Evolutionary conservation across 2,329 filamentous ascomycete species (phyloP).

Genomic region (Gaeumannomyces sp.): DNA sequence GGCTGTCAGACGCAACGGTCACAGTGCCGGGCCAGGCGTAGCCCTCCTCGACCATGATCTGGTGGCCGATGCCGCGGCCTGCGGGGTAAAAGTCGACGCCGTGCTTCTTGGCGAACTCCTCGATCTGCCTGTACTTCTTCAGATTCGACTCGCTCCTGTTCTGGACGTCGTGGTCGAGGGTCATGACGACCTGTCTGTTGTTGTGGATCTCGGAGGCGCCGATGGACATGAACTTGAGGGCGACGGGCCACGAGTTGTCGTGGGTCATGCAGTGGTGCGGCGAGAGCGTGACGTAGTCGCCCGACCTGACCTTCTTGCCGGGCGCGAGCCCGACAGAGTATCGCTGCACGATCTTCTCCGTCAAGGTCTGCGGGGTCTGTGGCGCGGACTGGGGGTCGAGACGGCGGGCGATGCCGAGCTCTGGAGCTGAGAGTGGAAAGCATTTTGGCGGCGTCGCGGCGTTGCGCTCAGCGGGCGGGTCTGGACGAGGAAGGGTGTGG

Average conservation of each 20-base stretch:
- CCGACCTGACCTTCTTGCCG: slow-evolving; percentile 68
- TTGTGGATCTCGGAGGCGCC: slow-evolving; percentile 70
- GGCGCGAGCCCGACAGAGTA: slow-evolving; percentile 70
- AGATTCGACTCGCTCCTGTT: slow-evolving; percentile 74
- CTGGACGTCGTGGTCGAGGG: slow-evolving; percentile 83
- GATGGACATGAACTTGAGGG: slow-evolving; percentile 74
- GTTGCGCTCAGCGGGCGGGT: slow-evolving; percentile 5
- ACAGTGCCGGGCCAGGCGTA: slow-evolving; percentile 78
- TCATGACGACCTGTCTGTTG: slow-evolving; percentile 70
- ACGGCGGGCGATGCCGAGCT: slow-evolving; percentile 46
- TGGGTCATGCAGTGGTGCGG: slow-evolving; percentile 79
- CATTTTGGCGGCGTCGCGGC: slow-evolving; percentile 34
- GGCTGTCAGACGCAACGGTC: slow-evolving; percentile 70
- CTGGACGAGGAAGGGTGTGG: neutral
- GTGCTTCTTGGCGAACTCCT: slow-evolving; percentile 73
- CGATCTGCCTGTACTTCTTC: slow-evolving; percentile 75
- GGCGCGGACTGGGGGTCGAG: slow-evolving; percentile 32
- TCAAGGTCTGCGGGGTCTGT: slow-evolving; percentile 64
- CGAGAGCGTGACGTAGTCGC: slow-evolving; percentile 76
- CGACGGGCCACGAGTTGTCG: slow-evolving; percentile 45
- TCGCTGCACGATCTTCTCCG: slow-evolving; percentile 85
- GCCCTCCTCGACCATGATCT: slow-evolving; percentile 86
- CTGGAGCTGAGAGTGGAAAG: slow-evolving; percentile 59
- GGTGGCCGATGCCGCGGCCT: slow-evolving; percentile 54
- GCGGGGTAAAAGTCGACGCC: slow-evolving; percentile 67